A percentile compares a stretch with the other conserved stretches of the same genome.
phyloP scores from a whole-genome alignment of 2,329 filamentous ascomycete species.

The Epichloe uncinata region DNA sequence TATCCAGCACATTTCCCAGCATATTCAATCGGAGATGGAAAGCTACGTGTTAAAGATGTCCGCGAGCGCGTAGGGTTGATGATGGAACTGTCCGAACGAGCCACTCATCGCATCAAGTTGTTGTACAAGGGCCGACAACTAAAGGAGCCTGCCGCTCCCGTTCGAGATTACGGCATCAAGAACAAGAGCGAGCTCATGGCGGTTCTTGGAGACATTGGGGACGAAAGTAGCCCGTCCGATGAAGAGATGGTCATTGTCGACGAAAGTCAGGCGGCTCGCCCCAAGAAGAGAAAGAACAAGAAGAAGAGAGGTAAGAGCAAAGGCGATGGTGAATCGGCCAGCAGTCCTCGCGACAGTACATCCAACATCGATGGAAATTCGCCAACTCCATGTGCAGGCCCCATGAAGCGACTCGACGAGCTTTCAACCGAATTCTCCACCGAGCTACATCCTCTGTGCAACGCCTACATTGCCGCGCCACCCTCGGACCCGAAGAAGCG shows the following conservation, averaged over 20 bases:
- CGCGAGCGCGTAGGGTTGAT: slow-evolving; percentile 52
- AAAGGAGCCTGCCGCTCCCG: slow-evolving; percentile 46
- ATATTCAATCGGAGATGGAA: slow-evolving; percentile 62
- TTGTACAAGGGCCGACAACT: slow-evolving; percentile 61
- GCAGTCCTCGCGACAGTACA: slow-evolving; percentile 31
- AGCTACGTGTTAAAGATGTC: slow-evolving; percentile 53
- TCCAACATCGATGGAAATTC: slow-evolving; percentile 21
- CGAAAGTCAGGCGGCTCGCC: slow-evolving; percentile 22
- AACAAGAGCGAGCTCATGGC: slow-evolving; percentile 46
- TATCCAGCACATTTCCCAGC: slow-evolving; percentile 63
- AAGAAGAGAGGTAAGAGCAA: slow-evolving; percentile 27
- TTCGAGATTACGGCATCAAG: slow-evolving; percentile 48
- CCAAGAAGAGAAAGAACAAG: slow-evolving; percentile 28
- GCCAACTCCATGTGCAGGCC: slow-evolving; percentile 21
- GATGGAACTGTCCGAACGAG: slow-evolving; percentile 45
- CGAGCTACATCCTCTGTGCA: slow-evolving; percentile 51
- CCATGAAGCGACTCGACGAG: slow-evolving; percentile 47
- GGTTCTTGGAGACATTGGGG: slow-evolving; percentile 26
- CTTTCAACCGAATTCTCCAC: slow-evolving; percentile 50
- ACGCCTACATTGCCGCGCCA: slow-evolving; percentile 46
- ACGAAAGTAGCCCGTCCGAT: slow-evolving; percentile 25
- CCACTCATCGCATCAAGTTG: slow-evolving; percentile 45
- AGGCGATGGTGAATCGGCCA: slow-evolving; percentile 26
- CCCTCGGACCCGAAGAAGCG: slow-evolving; percentile 54
- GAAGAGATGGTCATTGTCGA: slow-evolving; percentile 29